Base-by-base conservation (phyloP, 2,329 filamentous ascomycete species). In the Dothiorella sarmentorum region DNA sequence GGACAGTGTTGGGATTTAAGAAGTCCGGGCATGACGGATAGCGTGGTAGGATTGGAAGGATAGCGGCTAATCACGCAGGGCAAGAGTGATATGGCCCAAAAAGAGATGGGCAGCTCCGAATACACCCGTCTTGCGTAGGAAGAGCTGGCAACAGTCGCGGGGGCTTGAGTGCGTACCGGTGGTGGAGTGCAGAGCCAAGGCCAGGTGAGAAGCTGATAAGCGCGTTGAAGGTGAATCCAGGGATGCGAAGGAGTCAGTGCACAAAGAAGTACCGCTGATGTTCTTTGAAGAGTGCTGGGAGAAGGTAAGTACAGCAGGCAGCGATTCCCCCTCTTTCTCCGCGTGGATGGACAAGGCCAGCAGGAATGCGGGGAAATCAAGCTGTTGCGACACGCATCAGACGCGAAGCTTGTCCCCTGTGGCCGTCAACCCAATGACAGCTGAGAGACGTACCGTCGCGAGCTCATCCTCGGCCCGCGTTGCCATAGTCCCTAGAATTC, bases 1-100 rank as follows among this genome's bases (percentile, higher is more conserved):
- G 52, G 52, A 56, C 52, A 24, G 37, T 33, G 52, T 43, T 56
- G 52, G 52, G 52, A 33, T 56, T 33, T 56, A 56, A 44, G 29
- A 44, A 26, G 33, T 29, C 27, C 33, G n/a, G n/a, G 33, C 22
- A 11, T 29, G 31, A 29, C 49, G 35, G 49, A 17, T 53, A 53
- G 49, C 49, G 35, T 35, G 33, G 35, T 13, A 20, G 13, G 15
- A 27, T 13, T 29, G 33, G 33, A 11, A 3, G 7, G 22, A 13
- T 33, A 27, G 22, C 3, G 11, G 22, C 10, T 37, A 29, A 29
- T 53, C 47, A 27, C 18, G 45, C 45, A 35, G 29, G 31, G 45
- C 29, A 9, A 26, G 31, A 10, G 33, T 35, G 47, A 26, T 31
- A 38, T 35, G 20, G 7, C 22, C 5, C 17, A 2, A 11, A 26